Conservation (phyloP, 2,329 filamentous ascomycete species). For the Ceratocystis harringtonii region DNA sequence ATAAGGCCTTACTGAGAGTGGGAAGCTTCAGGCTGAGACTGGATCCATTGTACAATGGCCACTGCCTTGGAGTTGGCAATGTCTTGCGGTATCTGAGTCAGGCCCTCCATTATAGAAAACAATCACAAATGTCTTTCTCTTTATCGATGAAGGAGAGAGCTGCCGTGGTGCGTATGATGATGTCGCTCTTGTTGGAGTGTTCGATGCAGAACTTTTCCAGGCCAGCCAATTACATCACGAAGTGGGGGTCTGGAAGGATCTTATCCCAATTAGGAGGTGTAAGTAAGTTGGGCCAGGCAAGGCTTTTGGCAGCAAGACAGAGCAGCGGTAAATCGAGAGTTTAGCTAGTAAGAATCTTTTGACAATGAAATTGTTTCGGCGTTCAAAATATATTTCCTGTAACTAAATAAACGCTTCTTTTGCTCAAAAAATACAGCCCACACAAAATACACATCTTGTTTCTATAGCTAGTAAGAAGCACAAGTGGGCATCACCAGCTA, state of each 20-base stretch:
- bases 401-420: neutral
- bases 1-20: conserved; percentile 12
- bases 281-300: conserved; percentile 3
- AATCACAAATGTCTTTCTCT: neutral
- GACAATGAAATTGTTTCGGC: neutral
- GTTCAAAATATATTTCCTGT: neutral
- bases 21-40: conserved; percentile 14
- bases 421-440: neutral
- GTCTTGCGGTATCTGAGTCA: conserved; percentile 8
- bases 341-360: neutral
- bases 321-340: neutral
- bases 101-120: conserved; percentile 12
- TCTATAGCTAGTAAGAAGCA: neutral
- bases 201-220: conserved; percentile 15
- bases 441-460: neutral
- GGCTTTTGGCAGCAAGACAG: neutral
- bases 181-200: neutral
- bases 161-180: neutral
- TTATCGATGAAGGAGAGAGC: neutral
- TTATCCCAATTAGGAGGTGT: conserved; percentile 14
- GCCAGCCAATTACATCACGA: conserved; percentile 15
- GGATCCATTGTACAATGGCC: conserved; percentile 18
- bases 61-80: conserved; percentile 14
- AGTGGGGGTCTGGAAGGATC: conserved; percentile 11
- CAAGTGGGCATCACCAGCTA: neutral